Evolutionary conservation across 495 filamentous ascomycete species (phyloP).

Genomic region (Geopyxis carbonaria): DNA sequence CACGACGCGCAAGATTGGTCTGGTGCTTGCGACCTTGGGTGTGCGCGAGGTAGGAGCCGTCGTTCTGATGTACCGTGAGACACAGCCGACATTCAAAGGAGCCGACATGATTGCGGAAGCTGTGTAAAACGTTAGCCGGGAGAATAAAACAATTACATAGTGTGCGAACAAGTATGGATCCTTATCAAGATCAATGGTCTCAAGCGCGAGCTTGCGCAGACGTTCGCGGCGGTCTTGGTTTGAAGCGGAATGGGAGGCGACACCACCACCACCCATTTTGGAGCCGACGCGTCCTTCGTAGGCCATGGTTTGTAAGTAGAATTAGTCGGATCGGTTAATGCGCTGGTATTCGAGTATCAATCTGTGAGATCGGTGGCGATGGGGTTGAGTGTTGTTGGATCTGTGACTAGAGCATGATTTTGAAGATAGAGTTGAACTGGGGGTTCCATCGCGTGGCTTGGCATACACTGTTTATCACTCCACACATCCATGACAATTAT

Average conservation of each 20-base stretch:
- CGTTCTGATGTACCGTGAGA: slow-evolving; percentile 98
- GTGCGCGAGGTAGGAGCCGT: slow-evolving; percentile 97
- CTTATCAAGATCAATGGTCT: slow-evolving; percentile 97
- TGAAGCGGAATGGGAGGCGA: slow-evolving; percentile 78
- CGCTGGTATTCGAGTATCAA: too few species aligned
- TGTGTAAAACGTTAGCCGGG: neutral
- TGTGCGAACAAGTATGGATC: slow-evolving; percentile 71
- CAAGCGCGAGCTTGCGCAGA: slow-evolving; percentile 90
- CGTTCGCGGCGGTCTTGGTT: slow-evolving; percentile 96
- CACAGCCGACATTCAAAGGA: slow-evolving; percentile 97
- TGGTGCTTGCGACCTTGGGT: slow-evolving; percentile 98
- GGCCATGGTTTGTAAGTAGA: slow-evolving; percentile 36
- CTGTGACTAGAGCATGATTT: too few species aligned
- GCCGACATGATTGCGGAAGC: slow-evolving; percentile 97
- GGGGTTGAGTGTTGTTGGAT: too few species aligned
- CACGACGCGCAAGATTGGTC: slow-evolving; percentile 93
- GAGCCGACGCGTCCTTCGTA: slow-evolving; percentile 86
- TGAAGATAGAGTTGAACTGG: too few species aligned
- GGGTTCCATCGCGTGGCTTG: too few species aligned
- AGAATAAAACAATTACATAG: neutral
- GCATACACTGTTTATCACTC: too few species aligned
- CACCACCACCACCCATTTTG: slow-evolving; percentile 95
- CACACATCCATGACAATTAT: too few species aligned
- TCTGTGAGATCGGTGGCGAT: too few species aligned
- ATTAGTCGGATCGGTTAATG: too few species aligned